A percentile compares a stretch with the other conserved stretches of the same genome.
Conservation (phyloP, 371 early-diverging fungal genomes). For the Syncephalastrum sp. region DNA sequence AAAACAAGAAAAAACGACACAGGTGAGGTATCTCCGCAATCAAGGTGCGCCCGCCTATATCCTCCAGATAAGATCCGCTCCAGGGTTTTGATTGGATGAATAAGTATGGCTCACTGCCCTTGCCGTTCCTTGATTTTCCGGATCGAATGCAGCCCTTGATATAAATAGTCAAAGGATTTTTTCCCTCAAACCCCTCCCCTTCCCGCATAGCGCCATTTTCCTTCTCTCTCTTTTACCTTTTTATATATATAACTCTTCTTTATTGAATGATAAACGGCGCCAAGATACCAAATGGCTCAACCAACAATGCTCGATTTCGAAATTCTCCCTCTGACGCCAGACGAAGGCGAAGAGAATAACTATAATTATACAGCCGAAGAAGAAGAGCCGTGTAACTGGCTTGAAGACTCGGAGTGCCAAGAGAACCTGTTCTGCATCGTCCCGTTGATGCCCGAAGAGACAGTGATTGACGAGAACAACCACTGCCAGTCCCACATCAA, state of each 20-base stretch:
- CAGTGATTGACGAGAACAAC: conserved; percentile 35
- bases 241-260: conserved; percentile 5
- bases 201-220: too few relatives aligned
- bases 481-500: conserved; percentile 29
- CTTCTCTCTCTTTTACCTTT: background rate
- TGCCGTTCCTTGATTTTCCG: conserved; percentile 8
- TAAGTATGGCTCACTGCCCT: conserved; percentile 6
- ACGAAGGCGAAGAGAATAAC: conserved; percentile 16
- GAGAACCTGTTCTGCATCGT: conserved; percentile 40
- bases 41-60: too few relatives aligned
- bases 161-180: too few relatives aligned
- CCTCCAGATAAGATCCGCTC: conserved; percentile 8
- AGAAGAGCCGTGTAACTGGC: conserved; percentile 17
- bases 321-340: conserved; percentile 19
- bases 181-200: too few relatives aligned
- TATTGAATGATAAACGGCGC: conserved; percentile 7
- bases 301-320: conserved; percentile 15
- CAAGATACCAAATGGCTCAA: background rate
- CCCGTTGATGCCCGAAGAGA: conserved; percentile 40
- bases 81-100: conserved; percentile 6
- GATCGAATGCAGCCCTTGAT: too few relatives aligned
- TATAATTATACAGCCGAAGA: conserved; percentile 11
- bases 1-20: too few relatives aligned
- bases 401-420: conserved; percentile 42
- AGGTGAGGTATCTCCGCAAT: too few relatives aligned